Evolutionary conservation across 768 basidiomycete species (phyloP), one percentile per base, ranked within the genome.

Genomic region (Paxillus involutus): DNA sequence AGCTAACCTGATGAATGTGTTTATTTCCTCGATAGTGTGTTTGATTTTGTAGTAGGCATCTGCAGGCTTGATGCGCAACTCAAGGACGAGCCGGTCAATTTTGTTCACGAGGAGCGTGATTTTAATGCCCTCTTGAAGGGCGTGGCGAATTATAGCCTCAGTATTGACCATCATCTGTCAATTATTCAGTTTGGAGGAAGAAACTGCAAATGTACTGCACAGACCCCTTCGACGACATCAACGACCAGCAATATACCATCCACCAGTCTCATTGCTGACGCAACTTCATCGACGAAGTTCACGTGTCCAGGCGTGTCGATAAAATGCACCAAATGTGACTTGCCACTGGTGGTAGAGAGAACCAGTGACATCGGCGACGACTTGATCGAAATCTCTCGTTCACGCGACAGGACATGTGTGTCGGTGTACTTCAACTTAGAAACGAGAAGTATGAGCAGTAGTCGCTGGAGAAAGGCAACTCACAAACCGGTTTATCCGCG

Each of bases 31-130:
- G 51, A 99, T 96, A 2, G 95, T 98, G 69, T 98, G 96, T 71
- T 93, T 96, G 60, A 99, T 93, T 79, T 99, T 99, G 77, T 95
- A 98, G 77, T 92, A 99, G 0, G 97, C 97, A 64, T 99, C 97
- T 40, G 86, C 76, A 51, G 97, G 97, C 65, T 95, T 95, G 66
- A 99, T 86, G 44, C 97, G 86, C 53, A 99, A 78, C 73, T 99
- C 97, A 51, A 99, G 84, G 58, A 98, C 98, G 47, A 99, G 83
- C 51, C 97, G 83, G 73, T 99, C 97, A 65, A 99, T 87, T 79
- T 99, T 99, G 79, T 99, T 99, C 59, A 99, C 83, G 33, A 99
- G 86, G 44, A 99, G 82, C 8, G 90, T 93, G 57, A 94, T 88
- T 78, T 91, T 89, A 64, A 94, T 76, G 51, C 84, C 82, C 73